Conservation (phyloP, 192 early-diverging fungal genomes). For the Coemansia sp. region DNA sequence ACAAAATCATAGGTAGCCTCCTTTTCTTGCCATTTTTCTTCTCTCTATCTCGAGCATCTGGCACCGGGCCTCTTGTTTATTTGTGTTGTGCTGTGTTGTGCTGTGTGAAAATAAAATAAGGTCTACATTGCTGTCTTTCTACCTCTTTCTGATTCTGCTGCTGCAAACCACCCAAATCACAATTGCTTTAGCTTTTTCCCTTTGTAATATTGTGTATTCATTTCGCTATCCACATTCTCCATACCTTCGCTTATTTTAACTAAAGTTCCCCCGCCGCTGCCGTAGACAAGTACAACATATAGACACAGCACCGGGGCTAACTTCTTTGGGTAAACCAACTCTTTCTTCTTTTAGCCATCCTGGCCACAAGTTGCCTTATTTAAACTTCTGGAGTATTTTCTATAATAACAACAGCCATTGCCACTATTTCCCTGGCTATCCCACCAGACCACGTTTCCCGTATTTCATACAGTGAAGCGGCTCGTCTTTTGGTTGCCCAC, state of each 20-base stretch:
- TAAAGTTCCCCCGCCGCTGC: neutral
- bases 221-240: neutral
- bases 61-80: slow-evolving; percentile 1
- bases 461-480: neutral
- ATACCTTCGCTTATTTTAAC: no score
- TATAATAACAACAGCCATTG: neutral
- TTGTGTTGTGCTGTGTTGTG: neutral
- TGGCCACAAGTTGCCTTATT: neutral
- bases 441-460: no score
- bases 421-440: neutral
- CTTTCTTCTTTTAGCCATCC: neutral
- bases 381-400: neutral
- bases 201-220: slow-evolving; percentile 4
- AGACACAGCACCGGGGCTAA: neutral
- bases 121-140: neutral
- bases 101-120: neutral
- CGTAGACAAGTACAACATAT: neutral
- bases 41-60: neutral
- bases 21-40: neutral
- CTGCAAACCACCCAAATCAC: slow-evolving; percentile 7
- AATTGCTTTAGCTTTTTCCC: neutral
- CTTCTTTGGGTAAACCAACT: neutral
- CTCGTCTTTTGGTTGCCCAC: neutral
- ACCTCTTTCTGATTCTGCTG: neutral
- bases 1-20: neutral